These are phyloP conservation scores for Pyrus betulifolia DNA, from an alignment of 306 rosid species.

Conservation along the genomic window DNA sequence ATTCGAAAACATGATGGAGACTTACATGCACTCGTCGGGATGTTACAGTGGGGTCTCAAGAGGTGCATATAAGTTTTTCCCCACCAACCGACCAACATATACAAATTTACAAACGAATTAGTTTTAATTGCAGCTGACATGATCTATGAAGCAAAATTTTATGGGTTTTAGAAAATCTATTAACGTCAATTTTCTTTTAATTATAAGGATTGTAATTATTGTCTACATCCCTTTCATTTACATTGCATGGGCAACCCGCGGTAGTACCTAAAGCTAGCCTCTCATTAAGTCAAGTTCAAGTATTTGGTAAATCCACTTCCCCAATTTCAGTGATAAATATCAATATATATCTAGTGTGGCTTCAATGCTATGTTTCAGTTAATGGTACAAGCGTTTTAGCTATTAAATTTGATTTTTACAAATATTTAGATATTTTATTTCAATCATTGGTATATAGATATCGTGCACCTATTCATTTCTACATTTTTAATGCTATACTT, in stretches of 20 bases:
- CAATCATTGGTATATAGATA: no score
- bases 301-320: no score
- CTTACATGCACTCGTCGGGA: background rate
- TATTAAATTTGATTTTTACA: no score
- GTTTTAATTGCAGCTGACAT: background rate
- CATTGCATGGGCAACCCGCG: background rate
- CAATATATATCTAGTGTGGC: no score
- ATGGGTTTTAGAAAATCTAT: background rate
- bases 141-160: background rate
- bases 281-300: no score
- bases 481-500: no score
- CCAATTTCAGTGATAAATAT: no score
- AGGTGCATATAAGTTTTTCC: background rate
- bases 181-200: background rate
- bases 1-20: background rate
- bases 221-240: background rate
- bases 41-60: background rate
- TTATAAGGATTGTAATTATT: background rate
- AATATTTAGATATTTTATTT: no score
- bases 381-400: no score
- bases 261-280: background rate
- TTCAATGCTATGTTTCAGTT: no score
- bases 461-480: no score
- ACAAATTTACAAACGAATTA: background rate
- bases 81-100: background rate